Evolutionary conservation across 768 basidiomycete species (phyloP).

Genomic region (Rhodosporidiobolus sp.): DNA sequence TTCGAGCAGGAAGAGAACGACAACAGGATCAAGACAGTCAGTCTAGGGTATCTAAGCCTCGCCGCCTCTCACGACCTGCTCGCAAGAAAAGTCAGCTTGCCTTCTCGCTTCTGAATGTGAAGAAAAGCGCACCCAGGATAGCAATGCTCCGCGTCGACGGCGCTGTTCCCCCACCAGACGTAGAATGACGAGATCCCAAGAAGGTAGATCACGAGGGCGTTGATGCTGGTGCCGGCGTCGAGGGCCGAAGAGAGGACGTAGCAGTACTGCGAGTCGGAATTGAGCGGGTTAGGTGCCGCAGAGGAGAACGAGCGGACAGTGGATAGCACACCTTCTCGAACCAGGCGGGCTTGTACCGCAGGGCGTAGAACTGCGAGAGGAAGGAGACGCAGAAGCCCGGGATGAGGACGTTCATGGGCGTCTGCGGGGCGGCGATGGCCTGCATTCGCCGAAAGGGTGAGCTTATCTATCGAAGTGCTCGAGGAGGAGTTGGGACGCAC

Average conservation of each 20-base stretch:
- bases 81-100: background rate
- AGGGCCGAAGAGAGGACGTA: slow-evolving; percentile 41
- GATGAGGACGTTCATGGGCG: slow-evolving; percentile 43
- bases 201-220: slow-evolving; percentile 41
- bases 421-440: slow-evolving; percentile 42
- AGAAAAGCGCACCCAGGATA: slow-evolving; percentile 14
- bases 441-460: background rate
- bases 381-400: slow-evolving; percentile 42
- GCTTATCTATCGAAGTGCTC: background rate
- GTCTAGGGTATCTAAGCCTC: too few species aligned
- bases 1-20: too few species aligned
- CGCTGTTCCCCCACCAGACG: slow-evolving; percentile 36
- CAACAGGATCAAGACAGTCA: too few species aligned
- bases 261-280: slow-evolving; percentile 26
- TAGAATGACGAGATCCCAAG: slow-evolving; percentile 12
- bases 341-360: slow-evolving; percentile 38
- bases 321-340: slow-evolving; percentile 37
- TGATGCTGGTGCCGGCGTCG: slow-evolving; percentile 44
- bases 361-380: slow-evolving; percentile 39
- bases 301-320: too few species aligned
- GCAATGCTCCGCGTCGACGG: slow-evolving; percentile 37
- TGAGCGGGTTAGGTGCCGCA: background rate
- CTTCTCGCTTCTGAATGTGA: too few species aligned
- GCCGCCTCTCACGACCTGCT: too few species aligned
- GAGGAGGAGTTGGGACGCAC: background rate